Percentiles rank a stretch among this genome's conserved stretches.
Evolutionary conservation across 805 yeast genomes (phyloP).

Genomic region (Cyberlindnera maritima): DNA sequence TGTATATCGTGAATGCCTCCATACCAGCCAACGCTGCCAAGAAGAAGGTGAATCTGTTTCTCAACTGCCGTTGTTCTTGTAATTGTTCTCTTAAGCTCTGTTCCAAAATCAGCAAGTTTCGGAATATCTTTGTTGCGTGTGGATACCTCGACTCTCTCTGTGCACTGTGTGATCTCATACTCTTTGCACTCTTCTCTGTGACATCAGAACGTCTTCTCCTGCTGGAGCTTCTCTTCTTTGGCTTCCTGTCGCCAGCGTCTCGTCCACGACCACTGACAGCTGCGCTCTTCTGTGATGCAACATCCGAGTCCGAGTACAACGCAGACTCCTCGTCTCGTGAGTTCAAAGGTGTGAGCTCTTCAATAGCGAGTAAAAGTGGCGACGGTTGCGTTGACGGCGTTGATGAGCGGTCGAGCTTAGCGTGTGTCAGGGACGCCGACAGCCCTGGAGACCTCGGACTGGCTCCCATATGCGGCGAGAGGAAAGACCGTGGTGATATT

Average conservation of each 20-base stretch:
- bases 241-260: not conserved
- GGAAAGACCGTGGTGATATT: slow-evolving; percentile 2
- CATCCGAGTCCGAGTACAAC: slow-evolving; percentile 30
- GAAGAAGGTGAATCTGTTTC: slow-evolving; percentile 44
- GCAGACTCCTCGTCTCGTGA: slow-evolving; percentile 31
- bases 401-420: slow-evolving; percentile 4
- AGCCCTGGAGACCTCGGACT: slow-evolving; percentile 1
- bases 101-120: slow-evolving; percentile 80
- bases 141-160: slow-evolving; percentile 30
- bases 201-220: slow-evolving; percentile 26
- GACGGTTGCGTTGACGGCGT: slow-evolving; percentile 18
- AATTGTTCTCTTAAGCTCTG: slow-evolving; percentile 83
- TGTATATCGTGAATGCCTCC: slow-evolving; percentile 38
- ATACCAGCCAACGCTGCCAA: slow-evolving; percentile 39
- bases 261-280: slow-evolving; percentile 7
- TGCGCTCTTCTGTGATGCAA: slow-evolving; percentile 24
- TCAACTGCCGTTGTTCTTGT: slow-evolving; percentile 60
- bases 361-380: slow-evolving; percentile 23
- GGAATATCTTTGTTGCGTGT: slow-evolving; percentile 69
- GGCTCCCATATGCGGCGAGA: not conserved
- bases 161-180: slow-evolving; percentile 23
- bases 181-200: slow-evolving; percentile 25
- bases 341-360: slow-evolving; percentile 26
- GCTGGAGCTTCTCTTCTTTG: slow-evolving; percentile 7
- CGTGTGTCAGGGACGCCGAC: slow-evolving; percentile 1